Evolutionary conservation across 371 early-diverging fungal species (phyloP).

Genomic region (Zychaea mexicana): DNA sequence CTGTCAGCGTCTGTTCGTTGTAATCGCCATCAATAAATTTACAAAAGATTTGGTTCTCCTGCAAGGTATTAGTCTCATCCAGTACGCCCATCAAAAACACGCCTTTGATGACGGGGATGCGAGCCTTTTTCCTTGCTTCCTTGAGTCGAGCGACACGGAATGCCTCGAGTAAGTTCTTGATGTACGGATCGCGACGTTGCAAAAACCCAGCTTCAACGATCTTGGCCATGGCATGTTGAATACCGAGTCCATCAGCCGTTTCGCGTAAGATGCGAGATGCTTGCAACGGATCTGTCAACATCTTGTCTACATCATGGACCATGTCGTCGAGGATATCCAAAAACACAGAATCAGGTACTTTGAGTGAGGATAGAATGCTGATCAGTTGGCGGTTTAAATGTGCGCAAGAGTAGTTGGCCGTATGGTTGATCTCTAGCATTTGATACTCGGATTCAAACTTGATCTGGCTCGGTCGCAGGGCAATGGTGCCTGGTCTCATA

Average conservation of each 20-base stretch:
- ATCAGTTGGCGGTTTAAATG: constrained; percentile 68
- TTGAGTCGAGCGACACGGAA: constrained; percentile 49
- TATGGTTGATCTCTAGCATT: constrained; percentile 55
- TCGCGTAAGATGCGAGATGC: constrained; percentile 39
- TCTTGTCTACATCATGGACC: constrained; percentile 31
- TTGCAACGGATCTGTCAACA: constrained; percentile 24
- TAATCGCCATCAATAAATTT: constrained; percentile 36
- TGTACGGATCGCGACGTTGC: constrained; percentile 48
- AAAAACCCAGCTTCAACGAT: constrained; percentile 56
- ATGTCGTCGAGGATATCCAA: constrained; percentile 41
- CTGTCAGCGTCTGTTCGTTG: constrained; percentile 32
- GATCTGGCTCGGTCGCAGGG: constrained; percentile 60
- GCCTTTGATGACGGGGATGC: constrained; percentile 62
- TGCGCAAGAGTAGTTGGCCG: constrained; percentile 44
- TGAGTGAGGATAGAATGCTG: constrained; percentile 58
- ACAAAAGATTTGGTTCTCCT: constrained; percentile 66
- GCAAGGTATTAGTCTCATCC: constrained; percentile 71
- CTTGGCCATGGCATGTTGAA: constrained; percentile 28
- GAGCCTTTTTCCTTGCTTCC: constrained; percentile 57
- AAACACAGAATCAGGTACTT: constrained; percentile 51
- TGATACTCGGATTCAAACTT: constrained; percentile 57
- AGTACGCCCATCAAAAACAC: constrained; percentile 69
- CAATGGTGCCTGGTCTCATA: constrained; percentile 27
- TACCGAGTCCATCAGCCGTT: constrained; percentile 47
- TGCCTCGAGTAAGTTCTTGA: constrained; percentile 51